Evolutionary conservation across 208 protist genomes (phyloP).

Genomic region (Leishmania tropica): DNA sequence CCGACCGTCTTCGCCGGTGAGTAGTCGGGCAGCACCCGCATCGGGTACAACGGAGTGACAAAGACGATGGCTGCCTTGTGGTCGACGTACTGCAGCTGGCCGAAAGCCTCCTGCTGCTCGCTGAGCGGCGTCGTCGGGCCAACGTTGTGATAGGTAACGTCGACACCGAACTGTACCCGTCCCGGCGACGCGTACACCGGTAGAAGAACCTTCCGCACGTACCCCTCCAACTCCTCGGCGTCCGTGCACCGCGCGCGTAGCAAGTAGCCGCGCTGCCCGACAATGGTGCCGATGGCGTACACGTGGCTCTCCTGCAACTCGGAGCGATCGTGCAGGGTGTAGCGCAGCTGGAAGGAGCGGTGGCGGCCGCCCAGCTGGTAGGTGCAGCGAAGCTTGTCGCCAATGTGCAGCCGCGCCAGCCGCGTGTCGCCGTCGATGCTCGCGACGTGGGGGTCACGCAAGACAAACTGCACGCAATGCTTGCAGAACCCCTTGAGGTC

Average conservation of each 20-base stretch:
- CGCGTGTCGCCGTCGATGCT: constrained; percentile 72
- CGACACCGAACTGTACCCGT: constrained; percentile 69
- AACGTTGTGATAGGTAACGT: constrained; percentile 71
- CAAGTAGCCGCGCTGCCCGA: constrained; percentile 79
- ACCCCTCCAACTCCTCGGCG: constrained; percentile 75
- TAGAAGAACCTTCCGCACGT: constrained; percentile 67
- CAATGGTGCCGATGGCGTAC: constrained; percentile 78
- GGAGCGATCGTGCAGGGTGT: constrained; percentile 48
- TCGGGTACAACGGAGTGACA: constrained; percentile 79
- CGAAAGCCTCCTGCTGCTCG: constrained; percentile 79
- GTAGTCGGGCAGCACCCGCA: constrained; percentile 83
- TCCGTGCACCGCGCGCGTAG: constrained; percentile 66
- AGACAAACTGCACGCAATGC: constrained; percentile 70
- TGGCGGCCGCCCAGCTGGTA: constrained; percentile 56
- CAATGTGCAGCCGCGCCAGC: constrained; percentile 56
- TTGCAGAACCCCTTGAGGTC: constrained; percentile 73
- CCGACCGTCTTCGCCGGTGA: constrained; percentile 87
- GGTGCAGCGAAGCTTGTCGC: constrained; percentile 65
- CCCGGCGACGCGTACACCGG: constrained; percentile 52
- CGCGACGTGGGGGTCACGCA: constrained; percentile 69
- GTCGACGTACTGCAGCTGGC: constrained; percentile 85
- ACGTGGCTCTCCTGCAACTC: constrained; percentile 62
- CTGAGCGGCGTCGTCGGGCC: constrained; percentile 44
- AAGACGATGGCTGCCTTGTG: constrained; percentile 81
- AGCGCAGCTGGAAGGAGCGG: constrained; percentile 76